Evolutionary conservation across 495 filamentous ascomycete genomes (phyloP), one percentile per base, ranked within the genome.

Genomic region (Parmelia sp.): DNA sequence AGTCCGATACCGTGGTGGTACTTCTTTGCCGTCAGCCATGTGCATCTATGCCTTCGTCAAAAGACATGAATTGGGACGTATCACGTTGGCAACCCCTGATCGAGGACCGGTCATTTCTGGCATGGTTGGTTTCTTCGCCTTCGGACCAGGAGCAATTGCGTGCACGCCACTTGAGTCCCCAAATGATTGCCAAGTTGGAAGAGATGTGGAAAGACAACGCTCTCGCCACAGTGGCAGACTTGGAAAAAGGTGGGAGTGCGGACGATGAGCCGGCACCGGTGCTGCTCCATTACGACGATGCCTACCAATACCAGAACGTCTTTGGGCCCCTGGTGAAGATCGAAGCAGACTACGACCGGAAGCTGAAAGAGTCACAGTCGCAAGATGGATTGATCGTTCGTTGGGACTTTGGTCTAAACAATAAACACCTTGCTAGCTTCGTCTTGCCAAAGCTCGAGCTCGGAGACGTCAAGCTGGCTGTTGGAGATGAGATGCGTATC

Each of bases 41-140:
- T 76, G 94, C 92, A 45, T 85, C 95, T 39, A 91, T 89, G 80
- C 88, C 90, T 7, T 96, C 93, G 15, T 91, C 91, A n/a, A 99
- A 99, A 77, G 94, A 97, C 71, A 99, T 99, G 94, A 97, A 93
- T 74, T 99, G 94, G 94, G 94, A 99, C 76, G 93, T 92, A 19
- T 96, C 95, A 11, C 86, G 92, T 68, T 99, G 94, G 94, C 92
- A 97, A 69, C 94, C 94, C 4, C 80, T 99, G 44, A 97, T 99
- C 65, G 92, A 97, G 72, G 94, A 99, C 69, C 91, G 94, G 36
- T 93, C 92, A 11, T 99, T 99, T 71, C 76, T 99, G 33, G 84
- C 85, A 44, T 99, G 94, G 94, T 89, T 99, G 58, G 94, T 99
- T 35, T 84, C 86, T 58, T 82, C 88, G 15, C 94, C 94, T 14